Evolutionary conservation across 2,329 filamentous ascomycete genomes (phyloP), one percentile per base, ranked within the genome.

Genomic region (Pseudomassariella vexata): DNA sequence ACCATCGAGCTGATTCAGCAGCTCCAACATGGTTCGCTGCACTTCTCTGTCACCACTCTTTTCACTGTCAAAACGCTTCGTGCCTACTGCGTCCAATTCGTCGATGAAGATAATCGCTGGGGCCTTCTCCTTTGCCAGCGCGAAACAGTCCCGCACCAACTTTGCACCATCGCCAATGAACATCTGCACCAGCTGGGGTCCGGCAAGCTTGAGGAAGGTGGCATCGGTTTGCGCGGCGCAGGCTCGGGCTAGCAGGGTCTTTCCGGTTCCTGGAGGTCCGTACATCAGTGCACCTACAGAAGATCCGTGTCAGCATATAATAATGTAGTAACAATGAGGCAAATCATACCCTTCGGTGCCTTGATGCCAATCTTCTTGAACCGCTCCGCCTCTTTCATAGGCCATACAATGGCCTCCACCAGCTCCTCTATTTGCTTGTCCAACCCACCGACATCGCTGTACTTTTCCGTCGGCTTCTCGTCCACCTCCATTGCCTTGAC

Each of bases 331-430:
- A 14, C 21, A 12, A 33, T 27, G 39, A n/a, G 44, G 20, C 19
- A 30, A 21, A 34, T 49, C 65, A 40, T 76, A 95, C 92, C 92
- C 68, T 98, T 98, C 10, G 92, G 92, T 24, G 92, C 90, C 69
- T 98, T 98, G 72, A 98, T 98, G 48, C 92, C 92, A 53, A 98
- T 95, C 75, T 95, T 96, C 76, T 95, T 96, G 70, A 98, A 98
- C 14, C 90, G 79, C 50, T 98, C 94, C 2, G 92, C 89, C 66
- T 98, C 90, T 75, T 96, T 96, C 92, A 98, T 98, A 2, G 92
- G 92, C 90, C 90, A 96, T 19, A 98, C 92, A 30, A 98, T 92
- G 35, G 92, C 92, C 67, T 98, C 92, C 7, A 98, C 89, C 34
- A 98, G 75, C 66, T 98, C 94, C 60, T 95, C 90, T 55, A 98